Evolutionary conservation across 1,284 basidiomycete genomes (phyloP), one percentile per base, ranked within the genome.

Genomic region (Microbotryomycetes sp.): DNA sequence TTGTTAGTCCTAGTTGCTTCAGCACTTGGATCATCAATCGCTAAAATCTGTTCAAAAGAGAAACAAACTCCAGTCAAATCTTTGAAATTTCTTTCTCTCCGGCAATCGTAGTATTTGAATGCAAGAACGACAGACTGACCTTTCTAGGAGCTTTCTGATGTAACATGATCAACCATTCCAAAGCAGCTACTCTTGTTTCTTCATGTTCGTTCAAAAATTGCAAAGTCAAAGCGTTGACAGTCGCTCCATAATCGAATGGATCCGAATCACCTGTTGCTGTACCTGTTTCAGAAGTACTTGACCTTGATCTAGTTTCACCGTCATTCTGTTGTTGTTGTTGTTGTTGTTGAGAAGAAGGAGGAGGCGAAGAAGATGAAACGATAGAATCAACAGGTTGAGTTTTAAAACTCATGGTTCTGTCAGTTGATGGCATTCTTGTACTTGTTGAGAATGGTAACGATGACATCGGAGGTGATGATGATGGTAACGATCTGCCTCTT

Each of bases 161-260:
- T 57, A 99, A 79, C 96, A 99, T 99, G 55, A 97, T 86, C 31
- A 99, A 79, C 96, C 96, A 99, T 77, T 96, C 92, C 68, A 99
- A 79, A 3, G 94, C 92, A 26, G 92, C 90, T 6, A 98, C 89
- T 48, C 94, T 81, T 1, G 96, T 97, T 74, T 97, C 92, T 72
- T 96, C 94, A 73, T 92, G 91, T 76, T 97, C 92, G 76, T 91
- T 93, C 74, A 97, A 75, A 73, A 99, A 92, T 72, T 97, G 92
- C 56, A 96, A 79, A 1, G 92, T 97, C 65, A 99, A 78, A 52
- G 89, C 88, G 72, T 89, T 90, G 57, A 98, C 92, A 0, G 92
- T 97, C 23, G 84, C 83, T 67, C 89, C 86, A 72, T 96, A 96
- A 74, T 97, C 92, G 72, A 99, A 91, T 1, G 83, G 81, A 73